Conservation (phyloP, 768 basidiomycete species). For the Rubroboletus satanas region DNA sequence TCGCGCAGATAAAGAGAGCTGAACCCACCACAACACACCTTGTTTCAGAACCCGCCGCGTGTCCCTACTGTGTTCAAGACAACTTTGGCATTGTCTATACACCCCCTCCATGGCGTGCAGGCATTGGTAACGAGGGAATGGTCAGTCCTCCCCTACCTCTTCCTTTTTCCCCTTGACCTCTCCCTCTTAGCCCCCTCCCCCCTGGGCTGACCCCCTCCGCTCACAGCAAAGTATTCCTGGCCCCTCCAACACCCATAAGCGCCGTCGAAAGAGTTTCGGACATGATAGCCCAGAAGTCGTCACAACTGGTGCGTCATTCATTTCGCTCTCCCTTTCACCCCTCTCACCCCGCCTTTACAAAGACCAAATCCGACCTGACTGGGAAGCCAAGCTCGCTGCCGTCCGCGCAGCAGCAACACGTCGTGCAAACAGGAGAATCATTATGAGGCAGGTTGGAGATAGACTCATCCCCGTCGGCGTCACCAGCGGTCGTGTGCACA, state of each 20-base stretch:
- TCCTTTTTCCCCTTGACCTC: not conserved
- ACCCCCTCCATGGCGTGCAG: constrained; percentile 76
- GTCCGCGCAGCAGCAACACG: constrained; percentile 95
- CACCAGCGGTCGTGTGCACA: constrained; percentile 80
- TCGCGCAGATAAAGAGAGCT: constrained; percentile 96
- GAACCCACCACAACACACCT: constrained; percentile 95
- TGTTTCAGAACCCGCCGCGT: constrained; percentile 94
- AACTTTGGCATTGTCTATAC: constrained; percentile 93
- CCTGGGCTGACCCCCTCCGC: constrained; percentile 54
- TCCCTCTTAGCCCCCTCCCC: constrained; percentile 39
- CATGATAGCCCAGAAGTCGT: constrained; percentile 88
- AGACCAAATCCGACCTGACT: constrained; percentile 98
- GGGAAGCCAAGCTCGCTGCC: constrained; percentile 93
- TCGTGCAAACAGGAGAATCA: constrained; percentile 91
- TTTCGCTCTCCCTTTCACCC: constrained; percentile 1
- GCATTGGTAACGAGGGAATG: constrained; percentile 70
- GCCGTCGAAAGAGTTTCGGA: constrained; percentile 84
- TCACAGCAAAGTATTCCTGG: constrained; percentile 38
- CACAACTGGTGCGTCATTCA: constrained; percentile 62
- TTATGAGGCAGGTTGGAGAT: constrained; percentile 98
- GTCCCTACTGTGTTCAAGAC: constrained; percentile 96
- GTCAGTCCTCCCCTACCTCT: constrained; percentile 38
- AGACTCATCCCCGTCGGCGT: constrained; percentile 95
- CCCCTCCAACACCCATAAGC: constrained; percentile 53
- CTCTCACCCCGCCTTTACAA: constrained; percentile 5